These are phyloP conservation scores for Lentinus tigrinus DNA, from an alignment of 768 basidiomycete species.

Conservation along the genomic window DNA sequence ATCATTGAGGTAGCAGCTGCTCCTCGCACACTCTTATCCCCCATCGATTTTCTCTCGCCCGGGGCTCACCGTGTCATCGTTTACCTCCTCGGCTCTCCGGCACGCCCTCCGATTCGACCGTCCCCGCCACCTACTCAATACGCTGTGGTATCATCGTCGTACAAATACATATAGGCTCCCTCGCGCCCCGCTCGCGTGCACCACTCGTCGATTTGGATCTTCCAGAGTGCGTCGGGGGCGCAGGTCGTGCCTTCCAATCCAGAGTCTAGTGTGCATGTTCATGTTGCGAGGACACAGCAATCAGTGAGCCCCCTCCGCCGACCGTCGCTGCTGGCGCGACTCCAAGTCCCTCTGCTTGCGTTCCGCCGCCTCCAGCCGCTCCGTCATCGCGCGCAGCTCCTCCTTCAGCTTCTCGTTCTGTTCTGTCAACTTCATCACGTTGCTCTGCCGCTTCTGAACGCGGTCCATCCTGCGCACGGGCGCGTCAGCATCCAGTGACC, in stretches of 20 bases:
- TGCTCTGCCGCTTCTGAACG: slow-evolving; percentile 71
- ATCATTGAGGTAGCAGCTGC: not conserved
- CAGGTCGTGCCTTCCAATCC: too few relatives aligned
- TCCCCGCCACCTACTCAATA: not conserved
- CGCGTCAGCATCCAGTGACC: slow-evolving; percentile 1
- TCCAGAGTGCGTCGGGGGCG: not conserved
- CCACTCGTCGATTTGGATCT: not conserved
- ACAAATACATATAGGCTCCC: slow-evolving; percentile 13
- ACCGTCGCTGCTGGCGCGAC: slow-evolving; percentile 1
- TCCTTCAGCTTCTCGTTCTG: slow-evolving; percentile 80
- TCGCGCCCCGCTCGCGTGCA: not conserved
- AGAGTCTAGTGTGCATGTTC: not conserved
- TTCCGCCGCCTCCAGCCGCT: slow-evolving; percentile 73
- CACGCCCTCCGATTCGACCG: not conserved
- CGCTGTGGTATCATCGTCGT: slow-evolving; percentile 8
- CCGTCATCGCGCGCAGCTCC: slow-evolving; percentile 73
- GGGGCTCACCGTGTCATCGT: not conserved
- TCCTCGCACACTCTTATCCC: not conserved
- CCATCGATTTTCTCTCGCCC: slow-evolving; percentile 1
- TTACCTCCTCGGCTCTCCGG: not conserved
- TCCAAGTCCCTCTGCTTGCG: slow-evolving; percentile 48
- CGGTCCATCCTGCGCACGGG: slow-evolving; percentile 25
- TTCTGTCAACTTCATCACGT: slow-evolving; percentile 71
- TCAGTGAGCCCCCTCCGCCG: slow-evolving; percentile 1
- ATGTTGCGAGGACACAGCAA: not conserved